Conservation (phyloP, 2,329 filamentous ascomycete species). For the Dryadomyces quercivorus region DNA sequence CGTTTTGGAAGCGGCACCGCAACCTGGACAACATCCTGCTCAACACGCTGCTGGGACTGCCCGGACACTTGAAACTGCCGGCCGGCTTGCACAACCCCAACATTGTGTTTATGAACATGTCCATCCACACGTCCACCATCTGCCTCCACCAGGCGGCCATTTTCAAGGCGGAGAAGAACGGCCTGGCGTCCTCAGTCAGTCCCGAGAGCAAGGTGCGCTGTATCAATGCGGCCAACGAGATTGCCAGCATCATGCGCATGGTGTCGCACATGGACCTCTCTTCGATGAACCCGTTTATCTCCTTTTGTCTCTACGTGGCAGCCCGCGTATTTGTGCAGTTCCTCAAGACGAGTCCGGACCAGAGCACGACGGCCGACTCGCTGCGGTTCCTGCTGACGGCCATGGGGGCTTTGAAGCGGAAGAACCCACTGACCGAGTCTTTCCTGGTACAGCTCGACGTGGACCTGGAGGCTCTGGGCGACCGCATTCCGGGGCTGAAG, state of each 20-base stretch:
- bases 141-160: constrained; percentile 98
- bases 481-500: constrained; percentile 46
- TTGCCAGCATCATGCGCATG: constrained; percentile 90
- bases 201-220: constrained; percentile 88
- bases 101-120: constrained; percentile 90
- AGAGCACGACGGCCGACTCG: constrained; percentile 65
- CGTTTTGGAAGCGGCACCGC: constrained; percentile 91
- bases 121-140: constrained; percentile 90
- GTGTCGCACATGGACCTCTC: constrained; percentile 82
- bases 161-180: constrained; percentile 89
- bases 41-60: constrained; percentile 76
- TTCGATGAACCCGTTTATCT: constrained; percentile 83
- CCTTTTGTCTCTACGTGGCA: constrained; percentile 92
- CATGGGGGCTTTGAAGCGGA: constrained; percentile 78
- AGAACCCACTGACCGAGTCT: constrained; percentile 85
- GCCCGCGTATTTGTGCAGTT: constrained; percentile 93
- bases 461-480: constrained; percentile 65
- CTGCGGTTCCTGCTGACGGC: constrained; percentile 83
- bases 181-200: constrained; percentile 61
- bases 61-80: constrained; percentile 67
- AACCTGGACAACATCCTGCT: constrained; percentile 81
- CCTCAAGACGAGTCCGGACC: constrained; percentile 83
- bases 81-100: constrained; percentile 66
- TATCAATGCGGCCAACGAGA: constrained; percentile 85
- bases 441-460: constrained; percentile 90